A percentile compares a stretch with the other conserved stretches of the same genome.
Conservation (phyloP, 192 early-diverging fungal species). For the Endogone sp. region DNA sequence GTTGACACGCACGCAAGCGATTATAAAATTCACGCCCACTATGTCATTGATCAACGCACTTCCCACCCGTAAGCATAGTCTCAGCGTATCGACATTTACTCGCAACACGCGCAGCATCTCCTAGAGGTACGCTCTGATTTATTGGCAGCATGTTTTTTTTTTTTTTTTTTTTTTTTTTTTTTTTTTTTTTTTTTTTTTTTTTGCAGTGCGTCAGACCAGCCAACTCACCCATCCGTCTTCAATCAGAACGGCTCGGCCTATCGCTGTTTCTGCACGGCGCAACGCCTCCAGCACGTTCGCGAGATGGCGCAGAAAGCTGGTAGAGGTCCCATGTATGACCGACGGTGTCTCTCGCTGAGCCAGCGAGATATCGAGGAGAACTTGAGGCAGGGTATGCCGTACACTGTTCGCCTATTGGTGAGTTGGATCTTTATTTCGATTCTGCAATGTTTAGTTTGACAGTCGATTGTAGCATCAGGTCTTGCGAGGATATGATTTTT, state of each 20-base stretch:
- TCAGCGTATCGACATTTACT: slow-evolving; percentile 69
- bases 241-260: slow-evolving; percentile 67
- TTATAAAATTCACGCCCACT: neutral
- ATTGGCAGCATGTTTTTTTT: no score
- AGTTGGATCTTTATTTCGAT: neutral
- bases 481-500: no score
- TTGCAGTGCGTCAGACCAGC: no score
- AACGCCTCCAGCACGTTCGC: slow-evolving; percentile 61
- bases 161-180: no score
- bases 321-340: slow-evolving; percentile 67
- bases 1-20: no score
- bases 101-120: slow-evolving; percentile 58
- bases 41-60: neutral
- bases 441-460: neutral
- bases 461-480: slow-evolving; percentile 1
- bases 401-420: slow-evolving; percentile 72
- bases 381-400: slow-evolving; percentile 47
- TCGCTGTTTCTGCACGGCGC: slow-evolving; percentile 81
- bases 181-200: no score
- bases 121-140: slow-evolving; percentile 38
- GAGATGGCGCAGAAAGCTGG: slow-evolving; percentile 50
- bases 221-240: neutral
- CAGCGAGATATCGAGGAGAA: slow-evolving; percentile 61
- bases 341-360: slow-evolving; percentile 69
- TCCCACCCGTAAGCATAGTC: slow-evolving; percentile 45